phyloP scores from a whole-genome alignment of 768 basidiomycete genomes.

The Suillus occidentalis region DNA sequence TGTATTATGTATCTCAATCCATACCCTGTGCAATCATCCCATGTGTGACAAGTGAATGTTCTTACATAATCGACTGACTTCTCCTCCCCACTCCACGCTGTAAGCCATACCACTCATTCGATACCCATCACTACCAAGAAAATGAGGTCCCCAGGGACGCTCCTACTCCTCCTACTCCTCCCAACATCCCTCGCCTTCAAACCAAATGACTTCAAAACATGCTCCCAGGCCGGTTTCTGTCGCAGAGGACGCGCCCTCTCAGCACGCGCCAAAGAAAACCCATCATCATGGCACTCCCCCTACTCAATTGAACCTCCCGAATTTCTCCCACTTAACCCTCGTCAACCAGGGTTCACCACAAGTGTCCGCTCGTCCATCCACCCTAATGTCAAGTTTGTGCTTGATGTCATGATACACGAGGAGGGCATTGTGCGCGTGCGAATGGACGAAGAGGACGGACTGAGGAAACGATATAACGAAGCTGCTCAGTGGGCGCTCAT shows the following conservation, averaged over 20 bases:
- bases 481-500: slow-evolving; percentile 87
- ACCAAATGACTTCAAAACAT: slow-evolving; percentile 89
- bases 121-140: not conserved
- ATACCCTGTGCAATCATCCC: no score
- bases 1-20: not conserved
- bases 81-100: not conserved
- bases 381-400: slow-evolving; percentile 77
- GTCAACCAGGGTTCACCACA: slow-evolving; percentile 68
- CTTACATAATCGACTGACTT: not conserved
- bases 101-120: not conserved
- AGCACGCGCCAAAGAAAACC: slow-evolving; percentile 60
- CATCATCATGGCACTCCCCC: slow-evolving; percentile 75
- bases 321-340: slow-evolving; percentile 46
- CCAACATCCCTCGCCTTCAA: slow-evolving; percentile 54
- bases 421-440: slow-evolving; percentile 89
- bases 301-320: slow-evolving; percentile 71
- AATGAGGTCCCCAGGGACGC: not conserved
- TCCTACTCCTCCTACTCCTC: slow-evolving; percentile 33
- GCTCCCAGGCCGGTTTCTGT: slow-evolving; percentile 94
- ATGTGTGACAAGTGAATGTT: not conserved
- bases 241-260: slow-evolving; percentile 85
- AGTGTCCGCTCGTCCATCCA: slow-evolving; percentile 79
- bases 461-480: slow-evolving; percentile 88
- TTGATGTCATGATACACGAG: slow-evolving; percentile 81
- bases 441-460: slow-evolving; percentile 85